These are phyloP conservation scores for Xylaria palmicola DNA, from an alignment of 495 filamentous ascomycete genomes.

Conservation along the genomic window DNA sequence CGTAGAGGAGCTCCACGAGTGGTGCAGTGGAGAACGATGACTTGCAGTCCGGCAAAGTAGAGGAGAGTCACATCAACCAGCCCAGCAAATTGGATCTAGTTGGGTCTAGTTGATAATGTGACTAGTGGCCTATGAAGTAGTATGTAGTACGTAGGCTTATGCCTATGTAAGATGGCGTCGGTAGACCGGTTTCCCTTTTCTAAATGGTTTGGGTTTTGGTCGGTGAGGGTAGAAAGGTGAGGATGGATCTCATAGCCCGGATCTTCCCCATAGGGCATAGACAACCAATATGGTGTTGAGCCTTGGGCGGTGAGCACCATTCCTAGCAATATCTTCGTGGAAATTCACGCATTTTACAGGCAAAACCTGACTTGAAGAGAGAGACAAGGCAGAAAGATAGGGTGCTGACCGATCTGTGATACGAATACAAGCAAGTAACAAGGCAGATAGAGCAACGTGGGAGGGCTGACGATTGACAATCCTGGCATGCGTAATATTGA, in stretches of 20 bases:
- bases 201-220: too few species aligned
- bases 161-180: background rate
- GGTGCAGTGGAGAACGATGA: slow-evolving; percentile 17
- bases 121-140: slow-evolving; percentile 17
- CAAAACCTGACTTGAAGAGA: background rate
- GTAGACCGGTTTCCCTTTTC: too few species aligned
- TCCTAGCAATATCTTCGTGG: background rate
- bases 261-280: too few species aligned
- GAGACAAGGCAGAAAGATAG: background rate
- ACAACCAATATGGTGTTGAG: background rate
- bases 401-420: slow-evolving; percentile 22
- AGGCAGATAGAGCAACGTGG: background rate
- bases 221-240: too few species aligned
- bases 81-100: slow-evolving; percentile 30
- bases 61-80: slow-evolving; percentile 24
- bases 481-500: too few species aligned
- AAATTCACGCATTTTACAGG: background rate
- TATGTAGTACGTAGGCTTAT: slow-evolving; percentile 14
- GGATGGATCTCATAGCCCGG: too few species aligned
- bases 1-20: background rate
- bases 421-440: background rate
- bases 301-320: background rate
- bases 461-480: slow-evolving; percentile 9
- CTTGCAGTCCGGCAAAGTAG: slow-evolving; percentile 16
- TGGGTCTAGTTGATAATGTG: slow-evolving; percentile 26